Percentiles rank a stretch among this genome's conserved stretches.
Evolutionary conservation across 495 filamentous ascomycete genomes (phyloP).

Genomic region (Opeltia flavorubescens): DNA sequence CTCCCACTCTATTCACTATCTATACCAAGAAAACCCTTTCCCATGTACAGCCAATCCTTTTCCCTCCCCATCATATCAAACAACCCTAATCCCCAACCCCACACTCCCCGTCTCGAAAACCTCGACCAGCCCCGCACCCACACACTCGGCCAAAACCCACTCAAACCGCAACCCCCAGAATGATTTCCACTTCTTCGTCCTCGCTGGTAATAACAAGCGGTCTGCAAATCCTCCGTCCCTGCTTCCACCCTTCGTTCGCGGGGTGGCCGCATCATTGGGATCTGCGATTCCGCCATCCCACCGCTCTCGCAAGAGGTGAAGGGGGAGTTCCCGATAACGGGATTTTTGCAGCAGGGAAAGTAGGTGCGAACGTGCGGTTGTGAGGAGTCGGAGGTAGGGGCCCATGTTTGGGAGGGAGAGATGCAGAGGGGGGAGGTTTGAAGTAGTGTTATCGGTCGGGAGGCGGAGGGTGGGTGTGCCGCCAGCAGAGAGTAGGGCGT

Average conservation of each 20-base stretch:
- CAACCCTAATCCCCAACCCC: constrained; percentile 51
- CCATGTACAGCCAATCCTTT: too few species aligned
- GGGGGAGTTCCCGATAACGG: constrained; percentile 47
- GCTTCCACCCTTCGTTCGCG: constrained; percentile 47
- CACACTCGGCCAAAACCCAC: constrained; percentile 65
- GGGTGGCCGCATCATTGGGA: constrained; percentile 39
- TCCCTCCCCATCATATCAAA: constrained; percentile 23
- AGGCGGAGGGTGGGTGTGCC: constrained; percentile 26
- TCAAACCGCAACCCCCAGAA: constrained; percentile 64
- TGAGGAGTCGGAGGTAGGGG: constrained; percentile 56
- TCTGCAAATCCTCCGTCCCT: too few species aligned
- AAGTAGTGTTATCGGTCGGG: constrained; percentile 4
- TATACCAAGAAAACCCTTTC: background rate
- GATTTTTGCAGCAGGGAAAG: constrained; percentile 50
- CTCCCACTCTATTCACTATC: background rate
- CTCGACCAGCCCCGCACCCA: constrained; percentile 68
- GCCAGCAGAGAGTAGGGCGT: constrained; percentile 37
- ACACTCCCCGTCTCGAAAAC: constrained; percentile 76
- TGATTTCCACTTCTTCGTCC: constrained; percentile 68
- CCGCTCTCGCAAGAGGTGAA: constrained; percentile 52
- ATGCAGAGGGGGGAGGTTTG: constrained; percentile 25
- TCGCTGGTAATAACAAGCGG: constrained; percentile 55
- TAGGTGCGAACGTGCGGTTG: constrained; percentile 51
- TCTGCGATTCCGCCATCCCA: constrained; percentile 67
- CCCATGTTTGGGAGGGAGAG: constrained; percentile 64